These are phyloP conservation scores for Nothophoma quercina DNA, from an alignment of 2,329 filamentous ascomycete species.

Conservation along the genomic window DNA sequence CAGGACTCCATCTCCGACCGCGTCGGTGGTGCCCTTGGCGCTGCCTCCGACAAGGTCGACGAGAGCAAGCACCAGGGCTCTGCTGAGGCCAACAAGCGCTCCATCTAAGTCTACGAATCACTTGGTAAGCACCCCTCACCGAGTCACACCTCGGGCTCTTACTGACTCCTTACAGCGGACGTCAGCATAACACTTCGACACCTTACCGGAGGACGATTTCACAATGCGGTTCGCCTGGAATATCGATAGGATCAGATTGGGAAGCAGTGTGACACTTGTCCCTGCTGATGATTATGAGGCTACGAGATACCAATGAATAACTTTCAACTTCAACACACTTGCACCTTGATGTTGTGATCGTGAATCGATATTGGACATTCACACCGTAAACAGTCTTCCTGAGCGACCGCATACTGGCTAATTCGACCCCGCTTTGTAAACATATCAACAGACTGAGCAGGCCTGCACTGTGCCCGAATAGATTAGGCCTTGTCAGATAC, in stretches of 20 bases:
- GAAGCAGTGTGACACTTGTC: constrained; percentile 16
- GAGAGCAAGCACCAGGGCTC: constrained; percentile 60
- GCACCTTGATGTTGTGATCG: neutral
- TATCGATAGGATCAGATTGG: constrained; percentile 16
- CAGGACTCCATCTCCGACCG: constrained; percentile 55
- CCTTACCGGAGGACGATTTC: constrained; percentile 1
- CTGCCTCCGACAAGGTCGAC: constrained; percentile 61
- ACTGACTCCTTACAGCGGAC: neutral
- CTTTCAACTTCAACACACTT: constrained; percentile 18
- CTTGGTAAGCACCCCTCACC: constrained; percentile 1
- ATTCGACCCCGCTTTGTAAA: neutral
- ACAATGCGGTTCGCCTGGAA: constrained; percentile 17
- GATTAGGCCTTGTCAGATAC: neutral
- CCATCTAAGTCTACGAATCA: constrained; percentile 30
- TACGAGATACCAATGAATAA: constrained; percentile 40
- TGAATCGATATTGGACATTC: no score
- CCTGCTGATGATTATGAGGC: constrained; percentile 28
- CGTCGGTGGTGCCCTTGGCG: constrained; percentile 61
- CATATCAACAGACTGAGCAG: neutral
- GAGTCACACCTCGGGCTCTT: neutral
- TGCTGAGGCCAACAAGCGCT: constrained; percentile 59
- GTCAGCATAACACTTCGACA: constrained; percentile 13
- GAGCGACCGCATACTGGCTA: no score
- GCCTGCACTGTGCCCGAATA: no score
- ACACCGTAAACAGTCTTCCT: no score